Evolutionary conservation across 495 filamentous ascomycete species (phyloP), one percentile per base, ranked within the genome.

Genomic region (Tuber calosporum): DNA sequence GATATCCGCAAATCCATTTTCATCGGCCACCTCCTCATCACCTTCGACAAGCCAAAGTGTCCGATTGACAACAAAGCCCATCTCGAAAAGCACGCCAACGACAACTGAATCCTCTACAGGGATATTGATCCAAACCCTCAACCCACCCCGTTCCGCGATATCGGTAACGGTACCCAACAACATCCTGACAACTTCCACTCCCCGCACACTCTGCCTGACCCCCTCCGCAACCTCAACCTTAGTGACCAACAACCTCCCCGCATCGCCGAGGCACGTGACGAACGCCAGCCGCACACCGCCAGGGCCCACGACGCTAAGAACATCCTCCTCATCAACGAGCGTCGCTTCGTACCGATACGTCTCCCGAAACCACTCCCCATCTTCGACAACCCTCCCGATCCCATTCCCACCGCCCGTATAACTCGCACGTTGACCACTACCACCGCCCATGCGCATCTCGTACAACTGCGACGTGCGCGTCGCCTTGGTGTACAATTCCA

Each of bases 61-160:
- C 71, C 76, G 69, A 74, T 78, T 78, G 4, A 78, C 66, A 26
- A 74, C 75, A 11, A 77, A 78, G 22, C 76, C 76, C 70, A 78
- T 74, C 67, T 58, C 75, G 19, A 78, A 73, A 69, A 70, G 72
- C 13, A 67, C 42, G 0, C 70, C 71, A 42, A 73, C n/a, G 22
- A 67, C 62, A 37, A 78, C 68, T 15, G 68, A 70, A 69, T 78
- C 76, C 53, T 78, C 76, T 17, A 72, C 75, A 4, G 34, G 26
- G 7, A 58, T 58, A 40, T 67, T 78, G 8, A 77, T 70, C 76
- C 76, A 78, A 58, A 74, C 67, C 66, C 68, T 76, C 68, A 76
- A 37, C 13, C 74, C 68, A 0, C 72, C 69, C 38, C 67, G 42
- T 66, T 67, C 74, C 41, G 76, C 76, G 39, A 78, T 77, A 20